Conservation (phyloP, 805 yeast genomes). For the Candida easanensis region DNA sequence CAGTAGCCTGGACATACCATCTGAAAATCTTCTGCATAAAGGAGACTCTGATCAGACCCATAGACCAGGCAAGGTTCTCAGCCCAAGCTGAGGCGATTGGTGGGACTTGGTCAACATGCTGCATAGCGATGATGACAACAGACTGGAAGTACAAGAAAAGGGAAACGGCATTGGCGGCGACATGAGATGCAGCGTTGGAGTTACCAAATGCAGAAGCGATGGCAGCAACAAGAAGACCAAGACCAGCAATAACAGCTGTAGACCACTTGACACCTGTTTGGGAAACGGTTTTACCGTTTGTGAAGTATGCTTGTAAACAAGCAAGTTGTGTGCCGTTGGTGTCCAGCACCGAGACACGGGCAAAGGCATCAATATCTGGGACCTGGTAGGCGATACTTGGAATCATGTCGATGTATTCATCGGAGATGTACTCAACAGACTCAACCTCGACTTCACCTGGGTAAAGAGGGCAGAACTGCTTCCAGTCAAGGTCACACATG, state of each 20-base stretch:
- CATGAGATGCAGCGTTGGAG: slow-evolving; percentile 84
- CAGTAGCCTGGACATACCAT: slow-evolving; percentile 86
- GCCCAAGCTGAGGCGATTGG: slow-evolving; percentile 94
- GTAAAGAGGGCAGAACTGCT: slow-evolving; percentile 84
- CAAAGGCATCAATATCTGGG: slow-evolving; percentile 85
- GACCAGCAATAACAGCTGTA: slow-evolving; percentile 85
- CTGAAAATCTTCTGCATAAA: slow-evolving; percentile 86
- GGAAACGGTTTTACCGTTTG: slow-evolving; percentile 93
- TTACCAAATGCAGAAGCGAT: slow-evolving; percentile 81
- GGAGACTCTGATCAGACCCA: slow-evolving; percentile 75
- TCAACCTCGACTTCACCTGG: slow-evolving; percentile 81
- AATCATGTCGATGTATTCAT: slow-evolving; percentile 48
- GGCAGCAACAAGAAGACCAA: slow-evolving; percentile 83
- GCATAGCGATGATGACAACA: slow-evolving; percentile 80
- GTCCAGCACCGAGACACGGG: slow-evolving; percentile 69
- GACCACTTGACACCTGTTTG: slow-evolving; percentile 94
- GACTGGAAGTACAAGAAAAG: slow-evolving; percentile 86
- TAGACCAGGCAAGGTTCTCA: slow-evolving; percentile 90
- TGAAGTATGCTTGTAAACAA: slow-evolving; percentile 83
- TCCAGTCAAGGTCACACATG: slow-evolving; percentile 65
- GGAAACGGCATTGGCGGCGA: slow-evolving; percentile 82
- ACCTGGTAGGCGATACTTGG: slow-evolving; percentile 88
- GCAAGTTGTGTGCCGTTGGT: slow-evolving; percentile 65
- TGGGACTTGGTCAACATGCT: slow-evolving; percentile 80
- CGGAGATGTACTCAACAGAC: slow-evolving; percentile 58